Evolutionary conservation across 495 filamentous ascomycete species (phyloP).

Genomic region (Aspergillus affinis): DNA sequence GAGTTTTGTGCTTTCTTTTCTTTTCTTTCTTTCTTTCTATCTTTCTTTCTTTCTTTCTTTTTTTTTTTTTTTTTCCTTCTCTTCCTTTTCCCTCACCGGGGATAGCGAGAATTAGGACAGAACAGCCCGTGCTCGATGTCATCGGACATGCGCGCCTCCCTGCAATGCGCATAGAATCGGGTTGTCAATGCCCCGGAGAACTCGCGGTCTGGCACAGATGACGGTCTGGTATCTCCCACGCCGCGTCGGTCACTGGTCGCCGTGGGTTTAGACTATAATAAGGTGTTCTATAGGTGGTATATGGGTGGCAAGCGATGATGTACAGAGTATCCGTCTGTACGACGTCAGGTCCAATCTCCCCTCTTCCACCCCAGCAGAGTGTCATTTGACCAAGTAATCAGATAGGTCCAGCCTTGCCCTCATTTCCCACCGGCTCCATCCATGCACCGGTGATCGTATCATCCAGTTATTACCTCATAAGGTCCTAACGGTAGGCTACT

Average conservation of each 20-base stretch:
- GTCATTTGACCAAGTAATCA: not conserved
- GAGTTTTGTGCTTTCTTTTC: no score
- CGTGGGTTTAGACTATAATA: not conserved
- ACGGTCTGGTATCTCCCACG: not conserved
- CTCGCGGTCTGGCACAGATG: not conserved
- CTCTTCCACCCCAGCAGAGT: not conserved
- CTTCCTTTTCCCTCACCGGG: not conserved
- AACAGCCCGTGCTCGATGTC: not conserved
- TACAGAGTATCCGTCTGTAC: not conserved
- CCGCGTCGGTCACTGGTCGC: not conserved
- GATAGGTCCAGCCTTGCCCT: not conserved
- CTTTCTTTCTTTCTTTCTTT: not conserved
- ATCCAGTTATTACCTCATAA: not conserved
- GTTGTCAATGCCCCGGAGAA: not conserved
- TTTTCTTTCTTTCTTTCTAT: no score
- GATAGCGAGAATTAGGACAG: not conserved
- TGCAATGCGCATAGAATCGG: not conserved
- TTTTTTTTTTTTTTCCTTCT: not conserved
- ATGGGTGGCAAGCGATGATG: not conserved
- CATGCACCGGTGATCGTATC: not conserved
- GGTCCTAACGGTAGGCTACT: not conserved
- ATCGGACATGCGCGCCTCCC: not conserved
- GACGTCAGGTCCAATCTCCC: not conserved
- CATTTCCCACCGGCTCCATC: not conserved
- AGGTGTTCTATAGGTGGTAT: not conserved